phyloP scores from a whole-genome alignment of 768 basidiomycete genomes.

The Rhodocollybia butyracea region DNA sequence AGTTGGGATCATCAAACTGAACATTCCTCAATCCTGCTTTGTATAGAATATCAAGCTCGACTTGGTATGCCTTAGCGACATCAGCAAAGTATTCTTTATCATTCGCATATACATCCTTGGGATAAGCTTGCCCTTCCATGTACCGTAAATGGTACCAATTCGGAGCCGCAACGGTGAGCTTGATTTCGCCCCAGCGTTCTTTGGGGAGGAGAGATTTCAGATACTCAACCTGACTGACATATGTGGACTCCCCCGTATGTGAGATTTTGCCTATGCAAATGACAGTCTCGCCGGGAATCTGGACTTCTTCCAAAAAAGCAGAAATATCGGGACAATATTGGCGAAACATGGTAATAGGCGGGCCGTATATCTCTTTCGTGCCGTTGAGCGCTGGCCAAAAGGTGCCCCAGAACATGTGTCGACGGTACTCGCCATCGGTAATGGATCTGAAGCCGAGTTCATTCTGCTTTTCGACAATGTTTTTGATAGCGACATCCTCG shows the following conservation, averaged over 20 bases:
- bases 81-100: slow-evolving; percentile 49
- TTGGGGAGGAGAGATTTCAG: slow-evolving; percentile 37
- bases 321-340: slow-evolving; percentile 4
- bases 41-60: slow-evolving; percentile 43
- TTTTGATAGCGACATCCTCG: background rate
- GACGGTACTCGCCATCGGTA: slow-evolving; percentile 4
- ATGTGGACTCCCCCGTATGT: slow-evolving; percentile 21
- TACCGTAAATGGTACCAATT: slow-evolving; percentile 43
- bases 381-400: slow-evolving; percentile 41
- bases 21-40: slow-evolving; percentile 26
- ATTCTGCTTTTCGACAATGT: background rate
- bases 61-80: slow-evolving; percentile 42
- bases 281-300: slow-evolving; percentile 6
- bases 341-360: slow-evolving; percentile 11
- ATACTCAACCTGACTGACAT: slow-evolving; percentile 36
- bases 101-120: slow-evolving; percentile 34
- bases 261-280: slow-evolving; percentile 3
- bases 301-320: background rate
- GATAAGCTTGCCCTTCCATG: slow-evolving; percentile 28
- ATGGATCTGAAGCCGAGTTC: background rate
- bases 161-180: slow-evolving; percentile 45
- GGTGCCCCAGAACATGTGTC: slow-evolving; percentile 32
- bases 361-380: slow-evolving; percentile 29
- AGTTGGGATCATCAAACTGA: slow-evolving; percentile 5
- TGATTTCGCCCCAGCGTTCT: slow-evolving; percentile 34